Evolutionary conservation across 768 basidiomycete species (phyloP).

Genomic region (Leccinum disarticulatum): DNA sequence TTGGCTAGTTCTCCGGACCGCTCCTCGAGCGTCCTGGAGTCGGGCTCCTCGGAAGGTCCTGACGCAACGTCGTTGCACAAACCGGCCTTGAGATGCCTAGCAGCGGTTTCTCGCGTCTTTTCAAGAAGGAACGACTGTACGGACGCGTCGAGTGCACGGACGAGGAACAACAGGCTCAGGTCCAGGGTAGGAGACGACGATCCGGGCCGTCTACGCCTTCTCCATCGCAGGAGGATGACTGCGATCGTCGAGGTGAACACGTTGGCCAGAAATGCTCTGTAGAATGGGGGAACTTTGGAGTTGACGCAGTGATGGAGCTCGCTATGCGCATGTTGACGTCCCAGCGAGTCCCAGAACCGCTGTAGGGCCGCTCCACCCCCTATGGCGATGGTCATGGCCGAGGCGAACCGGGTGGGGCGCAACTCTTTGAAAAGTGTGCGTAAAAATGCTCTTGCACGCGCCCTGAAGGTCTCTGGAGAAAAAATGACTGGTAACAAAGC

Average conservation of each 20-base stretch:
- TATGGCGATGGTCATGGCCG: conserved; percentile 59
- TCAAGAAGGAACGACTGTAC: conserved; percentile 51
- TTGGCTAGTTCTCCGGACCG: conserved; percentile 26
- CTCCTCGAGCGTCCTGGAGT: too few relatives aligned
- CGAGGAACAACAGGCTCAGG: conserved; percentile 63
- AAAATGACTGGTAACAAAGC: conserved; percentile 54
- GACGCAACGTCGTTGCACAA: not conserved
- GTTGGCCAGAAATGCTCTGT: conserved; percentile 61
- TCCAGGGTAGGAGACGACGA: conserved; percentile 58
- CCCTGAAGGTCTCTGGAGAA: conserved; percentile 30
- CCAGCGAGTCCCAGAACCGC: conserved; percentile 40
- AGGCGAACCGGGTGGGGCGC: conserved; percentile 64
- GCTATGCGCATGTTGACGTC: not conserved
- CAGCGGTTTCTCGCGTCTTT: conserved; percentile 12
- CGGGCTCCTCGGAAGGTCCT: not conserved
- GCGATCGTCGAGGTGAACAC: conserved; percentile 55
- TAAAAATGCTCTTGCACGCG: conserved; percentile 10
- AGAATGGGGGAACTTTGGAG: conserved; percentile 37
- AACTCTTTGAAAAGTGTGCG: conserved; percentile 56
- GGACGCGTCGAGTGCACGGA: conserved; percentile 65
- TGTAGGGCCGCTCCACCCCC: conserved; percentile 62
- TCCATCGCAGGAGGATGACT: conserved; percentile 55
- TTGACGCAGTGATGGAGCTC: not conserved
- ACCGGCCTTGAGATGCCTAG: not conserved
- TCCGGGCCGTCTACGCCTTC: conserved; percentile 28